These are phyloP conservation scores for Hygrocybe punicea DNA, from an alignment of 768 basidiomycete genomes.

Conservation along the genomic window DNA sequence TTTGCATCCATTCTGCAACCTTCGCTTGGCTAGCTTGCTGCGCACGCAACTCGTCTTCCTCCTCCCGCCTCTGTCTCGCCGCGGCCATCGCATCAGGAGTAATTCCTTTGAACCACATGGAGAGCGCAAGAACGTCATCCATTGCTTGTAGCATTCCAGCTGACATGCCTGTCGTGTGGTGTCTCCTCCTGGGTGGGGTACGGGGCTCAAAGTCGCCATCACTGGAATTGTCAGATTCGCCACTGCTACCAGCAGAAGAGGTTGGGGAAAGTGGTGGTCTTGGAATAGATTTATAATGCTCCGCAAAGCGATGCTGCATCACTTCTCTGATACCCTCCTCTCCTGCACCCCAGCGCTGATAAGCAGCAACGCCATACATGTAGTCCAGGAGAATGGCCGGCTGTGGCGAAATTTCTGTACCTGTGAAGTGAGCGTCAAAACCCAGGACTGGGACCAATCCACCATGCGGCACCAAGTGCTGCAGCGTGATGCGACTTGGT, in stretches of 20 bases:
- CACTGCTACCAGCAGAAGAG: not conserved
- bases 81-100: conserved; percentile 9
- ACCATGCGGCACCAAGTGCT: not conserved
- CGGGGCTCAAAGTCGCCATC: conserved; percentile 5
- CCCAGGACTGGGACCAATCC: not conserved
- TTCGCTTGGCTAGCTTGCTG: conserved; percentile 1
- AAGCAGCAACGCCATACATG: conserved; percentile 3
- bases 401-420: not conserved
- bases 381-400: not conserved
- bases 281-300: not conserved
- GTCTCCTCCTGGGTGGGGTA: not conserved
- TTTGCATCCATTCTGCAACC: not conserved
- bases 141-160: conserved; percentile 11
- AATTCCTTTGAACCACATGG: conserved; percentile 11
- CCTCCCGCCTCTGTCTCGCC: conserved; percentile 1
- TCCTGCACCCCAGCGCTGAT: not conserved
- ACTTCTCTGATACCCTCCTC: not conserved
- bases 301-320: conserved; percentile 5
- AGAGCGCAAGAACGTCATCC: conserved; percentile 5
- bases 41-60: conserved; percentile 2
- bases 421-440: not conserved
- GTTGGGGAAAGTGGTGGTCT: not conserved
- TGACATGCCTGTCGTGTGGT: conserved; percentile 8
- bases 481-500: conserved; percentile 7
- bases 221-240: not conserved